These are phyloP conservation scores for Teratosphaeria zuluensis DNA, from an alignment of 2,329 filamentous ascomycete species.

Conservation along the genomic window DNA sequence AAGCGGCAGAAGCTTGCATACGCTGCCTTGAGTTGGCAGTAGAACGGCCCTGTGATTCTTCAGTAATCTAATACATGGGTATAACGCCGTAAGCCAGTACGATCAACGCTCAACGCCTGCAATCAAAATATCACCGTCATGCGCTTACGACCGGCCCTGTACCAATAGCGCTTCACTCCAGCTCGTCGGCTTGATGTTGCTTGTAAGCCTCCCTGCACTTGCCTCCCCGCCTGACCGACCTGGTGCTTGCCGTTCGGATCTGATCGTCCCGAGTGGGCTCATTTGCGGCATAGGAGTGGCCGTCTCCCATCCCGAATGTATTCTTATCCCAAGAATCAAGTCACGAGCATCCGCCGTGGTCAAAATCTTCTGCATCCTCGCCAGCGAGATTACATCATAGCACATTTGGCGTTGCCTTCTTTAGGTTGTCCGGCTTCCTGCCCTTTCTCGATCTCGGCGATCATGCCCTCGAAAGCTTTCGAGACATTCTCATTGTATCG, in stretches of 20 bases:
- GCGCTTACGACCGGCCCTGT: background rate
- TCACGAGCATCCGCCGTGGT: background rate
- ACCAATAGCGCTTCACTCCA: background rate
- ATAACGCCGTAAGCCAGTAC: background rate
- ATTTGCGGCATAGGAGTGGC: background rate
- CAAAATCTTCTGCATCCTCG: background rate
- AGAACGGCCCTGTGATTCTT: background rate
- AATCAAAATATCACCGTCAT: background rate
- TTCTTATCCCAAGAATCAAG: background rate
- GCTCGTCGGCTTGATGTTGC: background rate
- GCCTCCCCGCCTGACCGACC: background rate
- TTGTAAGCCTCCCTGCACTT: background rate
- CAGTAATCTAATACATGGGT: background rate
- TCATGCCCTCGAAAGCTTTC: conserved; percentile 88
- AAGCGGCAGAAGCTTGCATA: background rate
- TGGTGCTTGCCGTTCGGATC: background rate
- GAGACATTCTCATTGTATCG: conserved; percentile 89
- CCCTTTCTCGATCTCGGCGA: conserved; percentile 82
- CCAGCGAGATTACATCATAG: conserved; percentile 57
- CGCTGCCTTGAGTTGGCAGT: background rate
- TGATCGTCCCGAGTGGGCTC: background rate
- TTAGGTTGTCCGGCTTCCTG: conserved; percentile 82
- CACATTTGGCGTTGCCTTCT: conserved; percentile 69
- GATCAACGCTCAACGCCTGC: background rate
- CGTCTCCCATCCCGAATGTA: background rate